Conservation (phyloP, 345 rosid genomes). For the Laguncularia racemosa region DNA sequence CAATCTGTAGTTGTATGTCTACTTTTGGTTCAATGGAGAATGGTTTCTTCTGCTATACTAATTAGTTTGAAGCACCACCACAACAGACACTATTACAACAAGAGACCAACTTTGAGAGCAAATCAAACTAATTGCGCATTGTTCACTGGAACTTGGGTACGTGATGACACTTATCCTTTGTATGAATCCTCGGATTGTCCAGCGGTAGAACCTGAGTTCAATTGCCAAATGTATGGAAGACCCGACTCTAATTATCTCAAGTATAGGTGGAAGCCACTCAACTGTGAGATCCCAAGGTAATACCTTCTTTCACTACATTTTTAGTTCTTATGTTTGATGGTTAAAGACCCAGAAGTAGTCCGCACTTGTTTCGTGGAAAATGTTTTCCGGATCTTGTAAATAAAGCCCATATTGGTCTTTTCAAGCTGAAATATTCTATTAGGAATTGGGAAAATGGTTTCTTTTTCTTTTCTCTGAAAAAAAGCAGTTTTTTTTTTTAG, state of each 20-base stretch:
- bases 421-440: no score
- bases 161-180: slow-evolving; percentile 63
- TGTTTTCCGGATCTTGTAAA: no score
- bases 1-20: neutral
- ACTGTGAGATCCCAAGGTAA: slow-evolving; percentile 85
- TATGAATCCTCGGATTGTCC: slow-evolving; percentile 50
- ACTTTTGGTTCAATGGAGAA: slow-evolving; percentile 24
- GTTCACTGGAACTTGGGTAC: slow-evolving; percentile 65
- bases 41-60: slow-evolving; percentile 48
- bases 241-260: slow-evolving; percentile 83
- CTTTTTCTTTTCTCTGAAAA: neutral
- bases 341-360: neutral
- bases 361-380: neutral
- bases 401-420: no score
- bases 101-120: slow-evolving; percentile 44
- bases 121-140: slow-evolving; percentile 54
- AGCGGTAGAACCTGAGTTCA: slow-evolving; percentile 63
- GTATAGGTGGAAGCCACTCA: slow-evolving; percentile 82
- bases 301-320: neutral
- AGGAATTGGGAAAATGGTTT: no score
- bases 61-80: slow-evolving; percentile 57
- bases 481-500: no score
- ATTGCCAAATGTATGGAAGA: slow-evolving; percentile 78
- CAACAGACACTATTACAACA: slow-evolving; percentile 31
- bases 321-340: neutral